Evolutionary conservation across 768 basidiomycete genomes (phyloP), one percentile per base, ranked within the genome.

Genomic region (Kwoniella dendrophila): DNA sequence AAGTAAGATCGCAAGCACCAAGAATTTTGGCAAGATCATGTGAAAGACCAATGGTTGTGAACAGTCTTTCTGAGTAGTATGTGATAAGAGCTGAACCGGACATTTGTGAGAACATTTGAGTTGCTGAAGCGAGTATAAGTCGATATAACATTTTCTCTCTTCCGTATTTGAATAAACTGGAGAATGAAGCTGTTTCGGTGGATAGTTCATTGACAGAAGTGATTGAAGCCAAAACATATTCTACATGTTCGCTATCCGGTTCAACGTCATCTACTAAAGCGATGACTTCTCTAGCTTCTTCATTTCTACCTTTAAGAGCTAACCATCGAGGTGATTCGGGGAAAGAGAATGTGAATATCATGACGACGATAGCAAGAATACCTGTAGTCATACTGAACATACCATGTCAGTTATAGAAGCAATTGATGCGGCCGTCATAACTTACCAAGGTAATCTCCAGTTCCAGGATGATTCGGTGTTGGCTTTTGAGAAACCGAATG

Each of bases 311-410:
- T 30, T 79, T 77, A 59, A 80, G 77, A 59, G 80, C 78, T 40
- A 79, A 63, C 78, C 76, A 81, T 41, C 79, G 70, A 1, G 77
- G 77, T 3, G 70, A 72, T 48, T 74, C 74, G 40, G 66, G 66
- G 49, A 64, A 68, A 8, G 58, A 60, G 27, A 64, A 60, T 12
- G 62, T 64, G 52, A 61, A 64, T 4, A 38, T 30, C 12, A 62
- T 38, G 27, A 68, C 59, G 11, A 68, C 59, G 40, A 68, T 38
- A 0, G 66, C 62, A 22, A 68, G 52, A n/a, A 64, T 59, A 50
- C 66, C 66, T 33, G 66, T 63, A 34, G 56, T 68, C 59, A 68
- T 64, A 34, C 66, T 62, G 27, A 12, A 27, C 11, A 34, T 44
- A 22, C 27, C 30, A 33, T 8, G 43, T 6, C 18, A 18, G 52